Evolutionary conservation across 2,329 filamentous ascomycete genomes (phyloP).

Genomic region (Calonectria pteridis): DNA sequence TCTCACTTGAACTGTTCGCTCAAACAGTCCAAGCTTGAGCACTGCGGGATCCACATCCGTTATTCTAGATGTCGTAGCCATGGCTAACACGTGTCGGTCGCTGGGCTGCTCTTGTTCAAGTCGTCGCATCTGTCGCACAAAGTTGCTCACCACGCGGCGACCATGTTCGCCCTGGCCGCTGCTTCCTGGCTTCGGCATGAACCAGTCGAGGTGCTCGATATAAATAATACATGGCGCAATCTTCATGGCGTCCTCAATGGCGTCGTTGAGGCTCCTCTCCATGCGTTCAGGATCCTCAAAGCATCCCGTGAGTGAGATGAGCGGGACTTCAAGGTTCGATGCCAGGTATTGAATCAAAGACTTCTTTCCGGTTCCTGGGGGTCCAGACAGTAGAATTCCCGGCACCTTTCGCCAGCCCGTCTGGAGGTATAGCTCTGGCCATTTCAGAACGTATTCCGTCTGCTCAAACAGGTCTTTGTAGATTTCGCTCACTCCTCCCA

Average conservation of each 20-base stretch:
- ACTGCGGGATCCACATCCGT: conserved; percentile 87
- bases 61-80: conserved; percentile 91
- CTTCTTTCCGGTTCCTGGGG: conserved; percentile 84
- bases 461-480: conserved; percentile 38
- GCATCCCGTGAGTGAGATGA: conserved; percentile 67
- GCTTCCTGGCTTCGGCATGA: conserved; percentile 84
- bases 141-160: conserved; percentile 84
- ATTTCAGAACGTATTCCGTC: conserved; percentile 33
- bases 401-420: conserved; percentile 30
- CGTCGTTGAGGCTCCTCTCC: conserved; percentile 55
- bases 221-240: conserved; percentile 92
- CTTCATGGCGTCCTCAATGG: conserved; percentile 81
- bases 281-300: conserved; percentile 55
- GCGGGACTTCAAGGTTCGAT: conserved; percentile 77
- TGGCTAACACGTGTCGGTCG: conserved; percentile 83
- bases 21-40: conserved; percentile 80
- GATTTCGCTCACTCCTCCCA: conserved; percentile 49
- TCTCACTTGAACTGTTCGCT: conserved; percentile 86
- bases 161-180: conserved; percentile 90
- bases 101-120: conserved; percentile 78
- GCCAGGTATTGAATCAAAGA: conserved; percentile 82
- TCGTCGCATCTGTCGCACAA: conserved; percentile 88
- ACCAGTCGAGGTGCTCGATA: conserved; percentile 87
- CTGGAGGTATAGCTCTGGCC: conserved; percentile 34
- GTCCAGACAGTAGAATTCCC: conserved; percentile 82